Evolutionary conservation across 2,329 filamentous ascomycete genomes (phyloP).

Genomic region (Colletotrichum scovillei): DNA sequence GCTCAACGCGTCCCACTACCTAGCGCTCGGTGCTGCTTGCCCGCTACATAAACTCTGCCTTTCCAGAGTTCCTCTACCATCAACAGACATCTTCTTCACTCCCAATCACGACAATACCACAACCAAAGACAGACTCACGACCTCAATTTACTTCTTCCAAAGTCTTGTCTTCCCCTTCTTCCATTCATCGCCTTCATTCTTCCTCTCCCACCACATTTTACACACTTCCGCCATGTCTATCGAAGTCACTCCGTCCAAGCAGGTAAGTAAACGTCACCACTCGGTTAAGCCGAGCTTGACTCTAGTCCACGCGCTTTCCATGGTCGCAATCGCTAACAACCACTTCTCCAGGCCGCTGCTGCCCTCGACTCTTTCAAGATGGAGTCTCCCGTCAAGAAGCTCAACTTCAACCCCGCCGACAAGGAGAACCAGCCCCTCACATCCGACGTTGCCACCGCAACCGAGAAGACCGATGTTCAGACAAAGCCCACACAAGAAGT

Average conservation of each 20-base stretch:
- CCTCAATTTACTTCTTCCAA: constrained; percentile 28
- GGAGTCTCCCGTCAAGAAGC: constrained; percentile 92
- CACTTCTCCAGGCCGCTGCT: constrained; percentile 76
- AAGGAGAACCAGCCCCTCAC: constrained; percentile 81
- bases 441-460: constrained; percentile 61
- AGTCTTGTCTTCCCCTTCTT: constrained; percentile 33
- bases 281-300: constrained; percentile 14
- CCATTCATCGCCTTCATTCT: constrained; percentile 11
- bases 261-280: constrained; percentile 57
- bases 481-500: constrained; percentile 66
- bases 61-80: constrained; percentile 4
- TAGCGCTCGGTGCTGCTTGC: constrained; percentile 24
- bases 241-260: constrained; percentile 73
- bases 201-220: not conserved
- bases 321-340: constrained; percentile 45
- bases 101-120: constrained; percentile 15
- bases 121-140: not conserved
- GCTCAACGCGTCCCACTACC: constrained; percentile 29
- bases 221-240: constrained; percentile 72
- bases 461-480: constrained; percentile 70
- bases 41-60: constrained; percentile 36
- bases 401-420: constrained; percentile 77
- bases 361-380: constrained; percentile 91
- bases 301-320: constrained; percentile 22
- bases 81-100: constrained; percentile 13